Conservation (phyloP, 2,329 filamentous ascomycete genomes). For the Dactylonectria estremocensis region DNA sequence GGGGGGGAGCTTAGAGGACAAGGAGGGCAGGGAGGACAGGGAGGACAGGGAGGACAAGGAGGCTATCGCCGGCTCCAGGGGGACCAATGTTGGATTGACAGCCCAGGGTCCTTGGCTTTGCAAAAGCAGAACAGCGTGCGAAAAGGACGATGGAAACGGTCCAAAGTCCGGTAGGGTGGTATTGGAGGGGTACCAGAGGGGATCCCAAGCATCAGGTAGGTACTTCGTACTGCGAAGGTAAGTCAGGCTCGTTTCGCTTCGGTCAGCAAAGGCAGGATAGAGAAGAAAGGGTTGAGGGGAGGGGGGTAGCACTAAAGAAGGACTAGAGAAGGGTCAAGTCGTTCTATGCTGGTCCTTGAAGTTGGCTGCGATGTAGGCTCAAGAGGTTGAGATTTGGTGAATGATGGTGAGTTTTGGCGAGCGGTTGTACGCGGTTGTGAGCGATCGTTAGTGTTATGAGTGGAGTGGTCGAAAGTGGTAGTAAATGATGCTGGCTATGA, state of each 20-base stretch:
- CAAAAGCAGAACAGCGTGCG: background rate
- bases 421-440: background rate
- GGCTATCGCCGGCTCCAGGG: conserved; percentile 2
- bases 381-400: background rate
- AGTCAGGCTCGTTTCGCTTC: background rate
- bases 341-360: background rate
- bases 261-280: background rate
- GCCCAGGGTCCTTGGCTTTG: conserved; percentile 28
- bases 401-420: background rate
- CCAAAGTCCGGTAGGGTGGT: conserved; percentile 3
- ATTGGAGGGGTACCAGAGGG: background rate
- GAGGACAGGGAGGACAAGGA: background rate
- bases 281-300: too few species aligned
- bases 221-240: too few species aligned
- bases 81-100: conserved; percentile 19
- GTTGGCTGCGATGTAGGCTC: background rate
- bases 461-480: background rate
- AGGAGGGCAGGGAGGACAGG: background rate
- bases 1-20: background rate
- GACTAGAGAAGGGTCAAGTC: background rate
- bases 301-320: too few species aligned
- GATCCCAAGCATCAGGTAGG: background rate
- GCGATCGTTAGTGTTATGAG: background rate
- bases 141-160: background rate
- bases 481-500: too few species aligned